phyloP scores from a whole-genome alignment of 2,329 filamentous ascomycete species.

The Colletotrichum acutatum region DNA sequence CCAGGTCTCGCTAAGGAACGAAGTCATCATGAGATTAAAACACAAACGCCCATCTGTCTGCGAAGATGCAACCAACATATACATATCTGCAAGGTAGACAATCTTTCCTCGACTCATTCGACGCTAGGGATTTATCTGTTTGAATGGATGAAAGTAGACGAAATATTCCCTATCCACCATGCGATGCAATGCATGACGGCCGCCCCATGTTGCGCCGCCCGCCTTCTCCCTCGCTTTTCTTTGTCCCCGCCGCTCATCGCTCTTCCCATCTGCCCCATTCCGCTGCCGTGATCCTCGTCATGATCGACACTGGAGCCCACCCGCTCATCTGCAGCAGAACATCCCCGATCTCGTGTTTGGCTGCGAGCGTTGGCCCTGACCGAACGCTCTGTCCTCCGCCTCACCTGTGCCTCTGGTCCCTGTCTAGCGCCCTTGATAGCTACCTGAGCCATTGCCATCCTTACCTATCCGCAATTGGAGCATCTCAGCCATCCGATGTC shows the following conservation, averaged over 20 bases:
- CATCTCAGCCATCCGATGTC: not conserved
- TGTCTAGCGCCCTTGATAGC: slow-evolving; percentile 9
- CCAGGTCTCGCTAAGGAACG: not conserved
- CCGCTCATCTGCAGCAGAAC: not conserved
- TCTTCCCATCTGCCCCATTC: slow-evolving; percentile 1
- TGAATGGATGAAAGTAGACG: not conserved
- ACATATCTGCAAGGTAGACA: not conserved
- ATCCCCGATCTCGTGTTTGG: slow-evolving; percentile 13
- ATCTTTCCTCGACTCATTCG: not conserved
- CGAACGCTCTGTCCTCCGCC: slow-evolving; percentile 23
- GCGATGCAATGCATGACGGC: not conserved
- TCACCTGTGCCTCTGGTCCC: slow-evolving; percentile 7
- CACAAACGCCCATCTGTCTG: not conserved
- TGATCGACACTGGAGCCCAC: slow-evolving; percentile 15
- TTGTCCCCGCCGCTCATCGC: not conserved
- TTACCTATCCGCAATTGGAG: not conserved
- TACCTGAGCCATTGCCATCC: slow-evolving; percentile 1
- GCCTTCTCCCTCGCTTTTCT: not conserved
- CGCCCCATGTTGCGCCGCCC: not conserved
- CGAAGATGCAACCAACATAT: not conserved
- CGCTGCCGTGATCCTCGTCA: slow-evolving; percentile 1
- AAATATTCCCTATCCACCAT: not conserved
- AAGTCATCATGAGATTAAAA: not conserved
- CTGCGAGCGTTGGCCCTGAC: not conserved
- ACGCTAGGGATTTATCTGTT: not conserved